Conservation (phyloP, 306 rosid species). For the Quercus ilex region DNA sequence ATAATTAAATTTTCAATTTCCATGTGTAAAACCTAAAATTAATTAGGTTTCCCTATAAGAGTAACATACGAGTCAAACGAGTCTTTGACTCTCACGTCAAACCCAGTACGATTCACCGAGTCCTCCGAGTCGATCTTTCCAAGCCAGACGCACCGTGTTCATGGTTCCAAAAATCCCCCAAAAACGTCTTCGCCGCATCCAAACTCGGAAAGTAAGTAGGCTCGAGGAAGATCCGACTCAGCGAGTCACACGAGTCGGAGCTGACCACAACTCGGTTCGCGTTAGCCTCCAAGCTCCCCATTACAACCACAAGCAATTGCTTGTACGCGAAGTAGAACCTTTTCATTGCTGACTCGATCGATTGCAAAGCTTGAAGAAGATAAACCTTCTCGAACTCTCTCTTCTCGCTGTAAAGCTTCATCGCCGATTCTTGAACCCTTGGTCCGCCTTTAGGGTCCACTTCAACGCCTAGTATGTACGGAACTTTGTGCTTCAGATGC, state of each 20-base stretch:
- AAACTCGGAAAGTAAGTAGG: constrained; percentile 90
- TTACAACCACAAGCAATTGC: constrained; percentile 63
- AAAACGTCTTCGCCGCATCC: constrained; percentile 92
- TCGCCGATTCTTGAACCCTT: constrained; percentile 85
- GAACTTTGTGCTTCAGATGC: constrained; percentile 70
- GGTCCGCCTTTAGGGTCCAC: constrained; percentile 96
- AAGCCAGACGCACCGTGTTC: neutral
- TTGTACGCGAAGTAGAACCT: constrained; percentile 72
- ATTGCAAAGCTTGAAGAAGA: constrained; percentile 71
- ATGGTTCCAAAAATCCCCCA: constrained; percentile 49
- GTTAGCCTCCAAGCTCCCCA: constrained; percentile 79
- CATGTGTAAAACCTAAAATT: neutral
- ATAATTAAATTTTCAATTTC: neutral
- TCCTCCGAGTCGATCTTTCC: neutral
- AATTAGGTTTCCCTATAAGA: neutral
- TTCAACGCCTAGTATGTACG: constrained; percentile 68
- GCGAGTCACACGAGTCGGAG: constrained; percentile 58
- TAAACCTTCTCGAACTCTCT: constrained; percentile 49
- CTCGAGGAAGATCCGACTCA: constrained; percentile 71
- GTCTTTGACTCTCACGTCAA: neutral
- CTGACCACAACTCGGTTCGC: constrained; percentile 65
- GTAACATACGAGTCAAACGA: neutral
- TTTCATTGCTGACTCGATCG: constrained; percentile 69
- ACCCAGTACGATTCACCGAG: neutral
- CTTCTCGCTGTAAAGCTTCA: constrained; percentile 71